A percentile compares a stretch with the other conserved stretches of the same genome.
These are phyloP conservation scores for Saksenaea oblongispora DNA, from an alignment of 371 early-diverging fungal species.

Conservation along the genomic window DNA sequence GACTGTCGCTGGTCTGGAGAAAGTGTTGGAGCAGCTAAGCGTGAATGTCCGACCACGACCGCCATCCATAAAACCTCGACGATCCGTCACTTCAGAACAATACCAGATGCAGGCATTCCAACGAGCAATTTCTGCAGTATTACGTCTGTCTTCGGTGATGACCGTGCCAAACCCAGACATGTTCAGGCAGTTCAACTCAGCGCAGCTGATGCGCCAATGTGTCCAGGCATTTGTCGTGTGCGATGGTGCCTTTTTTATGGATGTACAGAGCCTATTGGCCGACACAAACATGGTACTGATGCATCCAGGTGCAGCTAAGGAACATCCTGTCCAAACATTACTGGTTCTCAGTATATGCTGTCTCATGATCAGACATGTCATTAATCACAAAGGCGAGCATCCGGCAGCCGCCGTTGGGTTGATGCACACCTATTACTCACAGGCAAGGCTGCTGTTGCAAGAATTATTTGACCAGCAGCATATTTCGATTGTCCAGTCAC, in stretches of 20 bases:
- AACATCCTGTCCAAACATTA: slow-evolving; percentile 31
- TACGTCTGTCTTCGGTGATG: slow-evolving; percentile 17
- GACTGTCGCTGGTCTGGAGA: slow-evolving; percentile 45
- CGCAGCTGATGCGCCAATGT: slow-evolving; percentile 44
- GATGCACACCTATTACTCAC: slow-evolving; percentile 36
- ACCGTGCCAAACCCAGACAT: slow-evolving; percentile 16
- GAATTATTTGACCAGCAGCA: slow-evolving; percentile 48
- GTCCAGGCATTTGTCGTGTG: slow-evolving; percentile 43
- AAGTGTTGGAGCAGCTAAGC: slow-evolving; percentile 44
- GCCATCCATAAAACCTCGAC: slow-evolving; percentile 9
- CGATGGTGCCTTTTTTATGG: slow-evolving; percentile 39
- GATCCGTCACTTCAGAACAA: slow-evolving; percentile 11
- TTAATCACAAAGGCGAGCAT: slow-evolving; percentile 26
- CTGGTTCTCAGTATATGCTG: slow-evolving; percentile 40
- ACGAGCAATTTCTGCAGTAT: slow-evolving; percentile 21
- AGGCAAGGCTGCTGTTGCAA: slow-evolving; percentile 39
- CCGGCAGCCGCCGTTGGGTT: slow-evolving; percentile 26
- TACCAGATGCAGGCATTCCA: slow-evolving; percentile 25
- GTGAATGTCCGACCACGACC: slow-evolving; percentile 43
- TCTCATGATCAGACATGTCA: slow-evolving; percentile 43
- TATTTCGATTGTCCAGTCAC: slow-evolving; percentile 37
- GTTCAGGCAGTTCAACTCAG: slow-evolving; percentile 36
- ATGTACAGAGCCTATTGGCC: slow-evolving; percentile 30
- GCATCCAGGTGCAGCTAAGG: slow-evolving; percentile 30
- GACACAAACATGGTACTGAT: slow-evolving; percentile 37